Percentiles rank a stretch among this genome's conserved stretches.
Conservation (phyloP, 1,284 basidiomycete species). For the Marasmius fiardii region DNA sequence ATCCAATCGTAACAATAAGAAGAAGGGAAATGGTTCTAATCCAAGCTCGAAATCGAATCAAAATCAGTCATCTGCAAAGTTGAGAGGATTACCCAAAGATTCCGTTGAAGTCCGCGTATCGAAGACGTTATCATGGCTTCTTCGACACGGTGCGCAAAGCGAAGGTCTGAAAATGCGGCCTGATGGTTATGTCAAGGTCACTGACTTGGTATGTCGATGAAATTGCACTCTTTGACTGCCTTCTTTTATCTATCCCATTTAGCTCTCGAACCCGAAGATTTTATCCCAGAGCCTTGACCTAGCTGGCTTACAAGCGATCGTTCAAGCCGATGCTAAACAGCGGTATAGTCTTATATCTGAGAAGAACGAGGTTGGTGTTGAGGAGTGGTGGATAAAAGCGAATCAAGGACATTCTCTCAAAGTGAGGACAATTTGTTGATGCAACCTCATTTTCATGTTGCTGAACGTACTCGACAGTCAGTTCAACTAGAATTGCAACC, state of each 20-base stretch:
- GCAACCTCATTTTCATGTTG: neutral
- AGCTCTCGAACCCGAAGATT: slow-evolving; percentile 36
- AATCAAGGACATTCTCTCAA: slow-evolving; percentile 92
- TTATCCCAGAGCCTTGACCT: slow-evolving; percentile 44
- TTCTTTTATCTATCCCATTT: neutral
- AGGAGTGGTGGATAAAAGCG: slow-evolving; percentile 83
- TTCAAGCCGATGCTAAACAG: slow-evolving; percentile 73
- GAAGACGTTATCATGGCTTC: slow-evolving; percentile 81
- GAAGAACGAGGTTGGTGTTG: slow-evolving; percentile 35
- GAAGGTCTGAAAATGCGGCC: slow-evolving; percentile 71
- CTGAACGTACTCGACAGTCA: slow-evolving; percentile 33
- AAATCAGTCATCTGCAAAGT: slow-evolving; percentile 23
- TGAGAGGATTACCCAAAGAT: slow-evolving; percentile 48
- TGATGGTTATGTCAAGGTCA: slow-evolving; percentile 79
- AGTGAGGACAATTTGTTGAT: slow-evolving; percentile 34
- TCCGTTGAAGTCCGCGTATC: slow-evolving; percentile 54
- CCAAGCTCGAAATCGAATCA: neutral
- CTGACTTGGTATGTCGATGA: slow-evolving; percentile 62
- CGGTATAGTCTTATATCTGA: slow-evolving; percentile 73
- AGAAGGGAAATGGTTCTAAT: neutral
- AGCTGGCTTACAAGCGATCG: slow-evolving; percentile 64
- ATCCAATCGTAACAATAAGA: neutral
- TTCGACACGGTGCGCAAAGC: slow-evolving; percentile 80
- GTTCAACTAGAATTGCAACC: slow-evolving; percentile 68
- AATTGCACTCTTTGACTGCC: neutral